Base-by-base conservation (phyloP, 129 eudicot species). In the Cynara cardunculus region DNA sequence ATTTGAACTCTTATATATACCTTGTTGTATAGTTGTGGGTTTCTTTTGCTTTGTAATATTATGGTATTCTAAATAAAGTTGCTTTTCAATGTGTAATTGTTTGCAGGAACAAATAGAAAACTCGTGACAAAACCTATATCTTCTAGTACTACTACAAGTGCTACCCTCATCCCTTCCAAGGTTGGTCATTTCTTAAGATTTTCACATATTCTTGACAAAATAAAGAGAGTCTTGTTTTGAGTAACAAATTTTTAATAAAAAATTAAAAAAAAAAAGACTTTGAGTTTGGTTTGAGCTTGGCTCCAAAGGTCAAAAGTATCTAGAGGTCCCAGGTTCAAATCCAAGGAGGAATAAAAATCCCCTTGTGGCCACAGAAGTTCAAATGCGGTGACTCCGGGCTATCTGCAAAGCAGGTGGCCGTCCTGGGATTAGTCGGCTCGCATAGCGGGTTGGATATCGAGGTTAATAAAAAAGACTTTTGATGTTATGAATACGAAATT, bases 91-190 rank as follows among this genome's bases (percentile, higher is more conserved):
- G 24, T 59, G 22, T 70, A 59, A 76, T 77, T 73, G 34, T 79
- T 67, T 89, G 89, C 93, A 91, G 93, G 91, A 85, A 56, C 71
- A 75, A 74, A 71, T 75, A 91, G 97, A 84, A 87, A 89, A 78
- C 83, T 89, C 35, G 72, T 79, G 72, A 72, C 81, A 80, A 39
- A 41, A 78, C 59, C 85, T 4, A 41, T 34, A 69, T 39, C 76
- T 70, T 69, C 75, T 34, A 65, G 24, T 35, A 77, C 81, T 35
- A 77, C 81, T 30, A 31, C 76, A 65, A 62, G 88, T 66, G 79
- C 49, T 5, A 12, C 83, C 44, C 49, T 82, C 53, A 53, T 81
- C 74, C 44, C 35, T 53, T 68, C 84, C 74, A 82, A 87, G 93
- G 89, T 87, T 77, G 46, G 91, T 84, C 62, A 30, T 24, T 24